Evolutionary conservation across 768 basidiomycete genomes (phyloP).

Genomic region (Lentinula aciculospora): DNA sequence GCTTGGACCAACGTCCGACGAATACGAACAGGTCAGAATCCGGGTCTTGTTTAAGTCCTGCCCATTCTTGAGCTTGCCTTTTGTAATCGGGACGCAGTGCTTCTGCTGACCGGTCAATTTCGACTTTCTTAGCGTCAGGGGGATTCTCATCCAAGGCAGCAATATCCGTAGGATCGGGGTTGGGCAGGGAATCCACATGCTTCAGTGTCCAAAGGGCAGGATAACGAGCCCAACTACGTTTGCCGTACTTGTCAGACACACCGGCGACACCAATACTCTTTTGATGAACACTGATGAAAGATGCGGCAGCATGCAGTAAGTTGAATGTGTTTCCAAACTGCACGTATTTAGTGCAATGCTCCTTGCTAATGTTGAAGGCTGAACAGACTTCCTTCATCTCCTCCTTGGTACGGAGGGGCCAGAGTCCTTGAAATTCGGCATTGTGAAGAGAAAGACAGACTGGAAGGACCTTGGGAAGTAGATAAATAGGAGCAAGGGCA

Average conservation of each 20-base stretch:
- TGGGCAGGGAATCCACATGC: conserved; percentile 92
- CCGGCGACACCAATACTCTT: conserved; percentile 95
- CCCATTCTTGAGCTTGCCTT: conserved; percentile 94
- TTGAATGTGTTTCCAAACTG: conserved; percentile 99
- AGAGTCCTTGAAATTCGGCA: conserved; percentile 96
- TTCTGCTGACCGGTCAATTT: conserved; percentile 78
- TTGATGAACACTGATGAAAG: conserved; percentile 89
- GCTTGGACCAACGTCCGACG: conserved; percentile 97
- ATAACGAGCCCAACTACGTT: conserved; percentile 95
- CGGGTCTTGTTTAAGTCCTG: conserved; percentile 87
- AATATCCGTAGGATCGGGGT: conserved; percentile 93
- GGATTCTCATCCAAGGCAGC: conserved; percentile 85
- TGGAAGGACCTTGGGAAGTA: conserved; percentile 87
- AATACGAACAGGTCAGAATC: conserved; percentile 91
- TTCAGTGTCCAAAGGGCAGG: conserved; percentile 95
- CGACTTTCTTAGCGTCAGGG: conserved; percentile 60
- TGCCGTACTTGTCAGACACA: conserved; percentile 97
- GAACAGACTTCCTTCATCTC: conserved; percentile 99
- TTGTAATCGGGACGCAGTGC: conserved; percentile 86
- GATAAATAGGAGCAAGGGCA: conserved; percentile 85
- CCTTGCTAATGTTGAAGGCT: conserved; percentile 96
- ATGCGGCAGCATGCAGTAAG: conserved; percentile 87
- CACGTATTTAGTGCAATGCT: conserved; percentile 94
- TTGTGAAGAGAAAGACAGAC: conserved; percentile 92
- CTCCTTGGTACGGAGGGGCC: conserved; percentile 95